Base-by-base conservation (phyloP, 768 basidiomycete genomes). In the Boletus coccyginus region DNA sequence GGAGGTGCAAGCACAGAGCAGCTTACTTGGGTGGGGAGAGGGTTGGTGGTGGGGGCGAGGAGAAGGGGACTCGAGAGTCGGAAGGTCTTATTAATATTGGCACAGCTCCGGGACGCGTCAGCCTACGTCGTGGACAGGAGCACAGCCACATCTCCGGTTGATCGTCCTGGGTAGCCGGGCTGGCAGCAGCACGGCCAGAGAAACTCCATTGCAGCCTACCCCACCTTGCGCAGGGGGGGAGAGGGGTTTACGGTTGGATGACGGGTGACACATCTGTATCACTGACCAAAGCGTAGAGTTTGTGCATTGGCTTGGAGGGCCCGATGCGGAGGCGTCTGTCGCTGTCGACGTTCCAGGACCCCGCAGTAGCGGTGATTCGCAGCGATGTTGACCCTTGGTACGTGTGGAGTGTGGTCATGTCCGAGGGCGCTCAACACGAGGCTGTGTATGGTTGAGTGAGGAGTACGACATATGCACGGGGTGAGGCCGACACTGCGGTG, bases 251-350 rank as follows among this genome's bases (percentile, higher is more conserved):
- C 33, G 52, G 39, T 45, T 41, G 29, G 52, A 29, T 8, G 66
- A 86, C 70, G 45, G 94, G 84, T 5, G 79, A 73, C 3, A 76
- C 64, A 29, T 76, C 68, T 0, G 94, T 95, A 71, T 96, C 94
- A 50, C 93, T 86, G 12, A 70, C 92, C 86, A 74, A 87, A 89
- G 1, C 85, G 85, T 9, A 85, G 81, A 17, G 62, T 46, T 17
- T 53, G 58, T 62, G 56, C 49, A 33, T 52, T 24, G 64, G 58
- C 47, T 45, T 59, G 43, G 58, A 51, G 16, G 59, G 51, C 68
- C 57, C 24, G 66, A 55, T 50, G 36, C 21, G 59, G 24, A 46
- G 53, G 86, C 88, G 89, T 19, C 71, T 65, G 17, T 77, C 71
- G 41, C 83, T 81, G 6, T 73, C 70, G 19, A 84, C 75, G 7